These are phyloP conservation scores for Haplosporangium gracile DNA, from an alignment of 192 early-diverging fungal species.

Conservation along the genomic window DNA sequence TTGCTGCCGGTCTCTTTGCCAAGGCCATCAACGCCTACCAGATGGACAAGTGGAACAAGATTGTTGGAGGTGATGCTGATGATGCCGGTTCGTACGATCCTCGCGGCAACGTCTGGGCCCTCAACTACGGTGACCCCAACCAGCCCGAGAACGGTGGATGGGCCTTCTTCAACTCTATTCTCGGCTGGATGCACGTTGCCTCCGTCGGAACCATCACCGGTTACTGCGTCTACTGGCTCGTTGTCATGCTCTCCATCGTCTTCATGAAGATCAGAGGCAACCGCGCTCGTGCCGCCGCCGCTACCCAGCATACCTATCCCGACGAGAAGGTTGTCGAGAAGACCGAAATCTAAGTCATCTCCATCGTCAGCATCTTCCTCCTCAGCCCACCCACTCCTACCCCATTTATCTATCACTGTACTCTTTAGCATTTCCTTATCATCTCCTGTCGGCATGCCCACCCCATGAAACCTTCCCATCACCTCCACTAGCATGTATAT, in stretches of 20 bases:
- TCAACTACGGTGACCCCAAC: slow-evolving; percentile 74
- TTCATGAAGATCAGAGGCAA: slow-evolving; percentile 57
- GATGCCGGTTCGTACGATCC: slow-evolving; percentile 70
- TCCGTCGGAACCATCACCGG: slow-evolving; percentile 79
- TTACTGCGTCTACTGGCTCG: slow-evolving; percentile 88
- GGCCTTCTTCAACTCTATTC: slow-evolving; percentile 79
- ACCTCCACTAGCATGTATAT: slow-evolving; percentile 27
- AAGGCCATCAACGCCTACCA: slow-evolving; percentile 77
- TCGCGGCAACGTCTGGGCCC: slow-evolving; percentile 69
- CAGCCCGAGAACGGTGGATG: slow-evolving; percentile 64
- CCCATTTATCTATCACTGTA: background rate
- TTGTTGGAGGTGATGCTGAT: slow-evolving; percentile 75
- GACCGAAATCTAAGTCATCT: slow-evolving; percentile 17
- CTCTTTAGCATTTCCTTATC: slow-evolving; percentile 14
- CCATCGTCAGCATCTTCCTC: background rate
- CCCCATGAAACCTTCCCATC: too few relatives aligned
- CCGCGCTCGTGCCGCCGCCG: slow-evolving; percentile 26
- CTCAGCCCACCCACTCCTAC: background rate
- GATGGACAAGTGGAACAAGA: slow-evolving; percentile 71
- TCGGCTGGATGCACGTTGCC: slow-evolving; percentile 85
- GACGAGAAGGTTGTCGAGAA: slow-evolving; percentile 44
- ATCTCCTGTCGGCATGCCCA: background rate
- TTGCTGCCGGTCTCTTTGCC: slow-evolving; percentile 86
- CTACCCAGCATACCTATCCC: background rate
- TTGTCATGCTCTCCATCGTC: slow-evolving; percentile 64